phyloP scores from a whole-genome alignment of 257 asterid species.

The Forsythia suspensa region DNA sequence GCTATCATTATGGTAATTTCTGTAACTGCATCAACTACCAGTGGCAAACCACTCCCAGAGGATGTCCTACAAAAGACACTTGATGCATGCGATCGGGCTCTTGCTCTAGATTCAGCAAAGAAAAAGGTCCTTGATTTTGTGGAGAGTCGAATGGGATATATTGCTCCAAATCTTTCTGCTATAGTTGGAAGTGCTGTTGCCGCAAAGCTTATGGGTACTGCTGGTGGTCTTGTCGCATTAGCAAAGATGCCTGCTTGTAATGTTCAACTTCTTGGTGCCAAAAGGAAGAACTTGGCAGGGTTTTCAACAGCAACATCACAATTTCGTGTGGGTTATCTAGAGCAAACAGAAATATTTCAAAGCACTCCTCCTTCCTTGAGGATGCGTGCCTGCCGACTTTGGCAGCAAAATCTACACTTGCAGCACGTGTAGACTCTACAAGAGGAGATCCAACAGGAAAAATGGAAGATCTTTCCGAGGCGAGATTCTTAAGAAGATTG shows the following conservation, averaged over 20 bases:
- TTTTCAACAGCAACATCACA: slow-evolving; percentile 92
- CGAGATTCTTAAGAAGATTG: slow-evolving; percentile 84
- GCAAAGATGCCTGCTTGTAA: slow-evolving; percentile 99
- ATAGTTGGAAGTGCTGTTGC: slow-evolving; percentile 97
- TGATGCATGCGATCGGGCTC: slow-evolving; percentile 95
- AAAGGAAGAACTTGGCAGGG: slow-evolving; percentile 84
- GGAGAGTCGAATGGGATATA: slow-evolving; percentile 94
- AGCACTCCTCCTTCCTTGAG: slow-evolving; percentile 87
- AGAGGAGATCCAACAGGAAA: slow-evolving; percentile 85
- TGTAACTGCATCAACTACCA: slow-evolving; percentile 97
- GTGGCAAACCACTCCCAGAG: slow-evolving; percentile 94
- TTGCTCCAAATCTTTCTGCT: slow-evolving; percentile 96
- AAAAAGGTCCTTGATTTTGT: slow-evolving; percentile 94
- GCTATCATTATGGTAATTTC: slow-evolving; percentile 96
- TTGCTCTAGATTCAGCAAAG: slow-evolving; percentile 73
- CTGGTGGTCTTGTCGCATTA: slow-evolving; percentile 85
- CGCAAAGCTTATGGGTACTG: slow-evolving; percentile 96
- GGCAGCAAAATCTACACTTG: slow-evolving; percentile 93
- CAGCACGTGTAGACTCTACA: slow-evolving; percentile 91
- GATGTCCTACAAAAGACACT: slow-evolving; percentile 80
- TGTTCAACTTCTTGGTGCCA: slow-evolving; percentile 97
- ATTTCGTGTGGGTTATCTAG: slow-evolving; percentile 84
- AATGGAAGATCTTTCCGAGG: slow-evolving; percentile 72
- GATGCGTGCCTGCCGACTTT: slow-evolving; percentile 92
- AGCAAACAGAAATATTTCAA: slow-evolving; percentile 84